Evolutionary conservation across 352 stramenopile species (phyloP).

Genomic region (Plasmopara viticola): DNA sequence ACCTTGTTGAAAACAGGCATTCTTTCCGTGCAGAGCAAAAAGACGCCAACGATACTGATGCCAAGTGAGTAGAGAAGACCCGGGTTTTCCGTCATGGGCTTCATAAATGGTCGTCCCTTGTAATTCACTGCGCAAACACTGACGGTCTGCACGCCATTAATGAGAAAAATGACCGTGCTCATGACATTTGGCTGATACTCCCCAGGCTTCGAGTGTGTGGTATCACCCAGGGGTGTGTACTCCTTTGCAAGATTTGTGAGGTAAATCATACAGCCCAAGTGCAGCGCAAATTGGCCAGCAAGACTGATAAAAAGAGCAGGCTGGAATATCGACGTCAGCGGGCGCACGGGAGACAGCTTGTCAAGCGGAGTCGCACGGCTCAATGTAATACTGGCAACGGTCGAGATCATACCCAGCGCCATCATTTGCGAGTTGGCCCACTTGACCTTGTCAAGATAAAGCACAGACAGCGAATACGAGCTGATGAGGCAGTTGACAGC

Average conservation of each 20-base stretch:
- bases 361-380: slow-evolving; percentile 91
- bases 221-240: slow-evolving; percentile 82
- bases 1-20: slow-evolving; percentile 91
- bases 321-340: slow-evolving; percentile 95
- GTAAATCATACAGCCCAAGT: slow-evolving; percentile 92
- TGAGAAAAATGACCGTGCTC: slow-evolving; percentile 97
- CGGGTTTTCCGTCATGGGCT: slow-evolving; percentile 95
- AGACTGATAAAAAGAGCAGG: slow-evolving; percentile 92
- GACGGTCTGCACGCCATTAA: slow-evolving; percentile 92
- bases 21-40: slow-evolving; percentile 89
- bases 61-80: slow-evolving; percentile 91
- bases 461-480: slow-evolving; percentile 96
- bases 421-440: slow-evolving; percentile 97
- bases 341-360: slow-evolving; percentile 89
- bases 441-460: slow-evolving; percentile 98
- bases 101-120: slow-evolving; percentile 97
- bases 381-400: slow-evolving; percentile 77
- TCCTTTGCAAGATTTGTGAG: slow-evolving; percentile 88
- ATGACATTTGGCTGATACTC: slow-evolving; percentile 97
- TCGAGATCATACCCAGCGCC: slow-evolving; percentile 83
- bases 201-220: slow-evolving; percentile 67
- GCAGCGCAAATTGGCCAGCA: slow-evolving; percentile 92
- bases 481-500: slow-evolving; percentile 97
- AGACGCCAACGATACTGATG: slow-evolving; percentile 79
- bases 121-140: slow-evolving; percentile 99